These are phyloP conservation scores for Penicillium angulare DNA, from an alignment of 495 filamentous ascomycete genomes.

Conservation along the genomic window DNA sequence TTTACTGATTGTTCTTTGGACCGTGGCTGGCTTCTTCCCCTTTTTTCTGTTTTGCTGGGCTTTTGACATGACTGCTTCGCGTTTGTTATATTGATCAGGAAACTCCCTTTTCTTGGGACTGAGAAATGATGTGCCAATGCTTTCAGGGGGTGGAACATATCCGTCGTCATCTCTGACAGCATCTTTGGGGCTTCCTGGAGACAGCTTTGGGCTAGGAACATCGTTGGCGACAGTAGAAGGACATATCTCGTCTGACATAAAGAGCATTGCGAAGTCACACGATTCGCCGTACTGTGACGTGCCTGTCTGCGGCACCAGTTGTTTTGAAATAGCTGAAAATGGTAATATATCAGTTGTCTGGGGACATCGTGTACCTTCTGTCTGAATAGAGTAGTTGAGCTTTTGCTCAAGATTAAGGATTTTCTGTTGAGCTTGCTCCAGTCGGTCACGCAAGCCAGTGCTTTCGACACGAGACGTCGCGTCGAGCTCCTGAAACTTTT, in stretches of 20 bases:
- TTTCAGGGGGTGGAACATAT: too few species aligned
- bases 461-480: conserved; percentile 14
- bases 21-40: background rate
- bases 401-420: conserved; percentile 17
- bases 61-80: conserved; percentile 1
- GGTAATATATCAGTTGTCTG: conserved; percentile 7
- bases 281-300: conserved; percentile 19
- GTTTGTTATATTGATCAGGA: background rate
- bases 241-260: conserved; percentile 20
- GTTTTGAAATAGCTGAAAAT: conserved; percentile 9
- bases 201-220: background rate
- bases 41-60: background rate
- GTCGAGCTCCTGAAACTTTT: conserved; percentile 21
- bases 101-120: background rate
- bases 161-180: background rate
- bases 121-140: background rate
- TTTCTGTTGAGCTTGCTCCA: conserved; percentile 23
- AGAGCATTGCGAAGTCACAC: conserved; percentile 33
- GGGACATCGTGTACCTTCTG: background rate
- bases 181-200: background rate
- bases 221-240: conserved; percentile 2
- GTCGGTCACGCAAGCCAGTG: conserved; percentile 16
- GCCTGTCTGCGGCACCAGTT: background rate
- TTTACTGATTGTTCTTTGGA: too few species aligned
- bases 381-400: background rate